phyloP scores from a whole-genome alignment of 768 basidiomycete species.

The Lanmaoa pseudosensibilis region DNA sequence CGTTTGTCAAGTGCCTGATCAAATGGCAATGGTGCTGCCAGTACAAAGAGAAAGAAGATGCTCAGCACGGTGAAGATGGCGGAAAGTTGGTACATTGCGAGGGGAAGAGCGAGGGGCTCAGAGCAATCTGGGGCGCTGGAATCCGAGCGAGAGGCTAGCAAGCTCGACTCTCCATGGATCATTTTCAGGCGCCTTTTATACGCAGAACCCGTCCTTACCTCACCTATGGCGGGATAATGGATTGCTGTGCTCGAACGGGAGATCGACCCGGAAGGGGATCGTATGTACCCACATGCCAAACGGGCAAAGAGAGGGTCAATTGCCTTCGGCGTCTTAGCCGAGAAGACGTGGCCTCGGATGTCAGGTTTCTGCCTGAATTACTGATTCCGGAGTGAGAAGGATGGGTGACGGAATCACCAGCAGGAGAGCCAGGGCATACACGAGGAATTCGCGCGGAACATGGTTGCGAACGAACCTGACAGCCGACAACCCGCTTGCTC shows the following conservation, averaged over 20 bases:
- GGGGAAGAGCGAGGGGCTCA: background rate
- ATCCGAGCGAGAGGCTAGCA: slow-evolving; percentile 4
- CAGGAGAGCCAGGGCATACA: slow-evolving; percentile 14
- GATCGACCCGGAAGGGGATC: slow-evolving; percentile 34
- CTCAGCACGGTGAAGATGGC: slow-evolving; percentile 40
- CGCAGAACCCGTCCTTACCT: slow-evolving; percentile 27
- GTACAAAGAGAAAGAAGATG: slow-evolving; percentile 40
- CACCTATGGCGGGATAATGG: slow-evolving; percentile 24
- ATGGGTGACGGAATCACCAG: slow-evolving; percentile 22
- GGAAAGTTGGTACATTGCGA: slow-evolving; percentile 21
- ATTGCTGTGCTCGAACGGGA: slow-evolving; percentile 23
- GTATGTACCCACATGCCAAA: slow-evolving; percentile 18
- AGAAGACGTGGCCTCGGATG: slow-evolving; percentile 12
- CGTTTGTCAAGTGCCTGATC: slow-evolving; percentile 48
- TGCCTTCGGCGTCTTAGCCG: slow-evolving; percentile 21
- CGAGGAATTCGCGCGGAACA: slow-evolving; percentile 24
- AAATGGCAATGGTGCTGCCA: slow-evolving; percentile 39
- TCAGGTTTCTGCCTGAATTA: slow-evolving; percentile 14
- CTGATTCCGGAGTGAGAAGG: slow-evolving; percentile 18
- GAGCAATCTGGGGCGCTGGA: background rate
- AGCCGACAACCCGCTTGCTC: slow-evolving; percentile 7
- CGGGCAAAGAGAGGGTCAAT: slow-evolving; percentile 25
- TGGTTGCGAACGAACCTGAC: slow-evolving; percentile 10
- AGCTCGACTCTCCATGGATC: background rate
- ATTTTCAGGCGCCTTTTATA: slow-evolving; percentile 28